A percentile compares a stretch with the other conserved stretches of the same genome.
Conservation (phyloP, 176 grass and related monocot genomes). For the Ensete glaucum region DNA sequence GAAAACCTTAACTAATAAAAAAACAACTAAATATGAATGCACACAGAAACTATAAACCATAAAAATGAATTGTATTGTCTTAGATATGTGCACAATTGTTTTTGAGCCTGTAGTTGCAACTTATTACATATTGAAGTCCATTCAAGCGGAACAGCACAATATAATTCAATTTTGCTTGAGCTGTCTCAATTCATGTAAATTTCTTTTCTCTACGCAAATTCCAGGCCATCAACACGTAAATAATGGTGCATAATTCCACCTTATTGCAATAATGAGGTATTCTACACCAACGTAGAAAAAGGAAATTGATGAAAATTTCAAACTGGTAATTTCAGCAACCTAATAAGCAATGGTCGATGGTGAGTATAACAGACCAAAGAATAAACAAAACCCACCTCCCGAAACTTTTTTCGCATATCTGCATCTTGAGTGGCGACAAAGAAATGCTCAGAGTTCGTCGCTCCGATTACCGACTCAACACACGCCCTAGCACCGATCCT, state of each 20-base stretch:
- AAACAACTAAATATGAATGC: neutral
- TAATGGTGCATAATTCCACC: neutral
- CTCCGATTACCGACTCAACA: conserved; percentile 50
- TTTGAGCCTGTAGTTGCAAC: no score
- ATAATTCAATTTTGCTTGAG: no score
- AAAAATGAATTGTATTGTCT: neutral
- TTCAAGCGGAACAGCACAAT: neutral
- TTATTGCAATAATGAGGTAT: neutral
- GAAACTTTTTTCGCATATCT: conserved; percentile 43
- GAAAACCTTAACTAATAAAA: neutral
- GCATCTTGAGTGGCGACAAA: conserved; percentile 68
- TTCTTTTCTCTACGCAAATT: no score
- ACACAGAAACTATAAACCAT: neutral
- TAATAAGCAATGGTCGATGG: neutral
- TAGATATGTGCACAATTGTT: neutral
- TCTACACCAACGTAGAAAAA: neutral
- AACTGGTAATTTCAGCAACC: neutral
- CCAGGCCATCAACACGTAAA: neutral
- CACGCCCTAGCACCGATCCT: conserved; percentile 46
- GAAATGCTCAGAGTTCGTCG: conserved; percentile 62
- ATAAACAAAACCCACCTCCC: conserved; percentile 31
- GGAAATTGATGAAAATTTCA: neutral
- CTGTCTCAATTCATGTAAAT: no score
- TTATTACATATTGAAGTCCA: neutral
- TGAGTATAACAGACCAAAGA: neutral